A percentile compares a stretch with the other conserved stretches of the same genome.
Evolutionary conservation across 2,329 filamentous ascomycete species (phyloP).

Genomic region (Hypoxylon sp.): DNA sequence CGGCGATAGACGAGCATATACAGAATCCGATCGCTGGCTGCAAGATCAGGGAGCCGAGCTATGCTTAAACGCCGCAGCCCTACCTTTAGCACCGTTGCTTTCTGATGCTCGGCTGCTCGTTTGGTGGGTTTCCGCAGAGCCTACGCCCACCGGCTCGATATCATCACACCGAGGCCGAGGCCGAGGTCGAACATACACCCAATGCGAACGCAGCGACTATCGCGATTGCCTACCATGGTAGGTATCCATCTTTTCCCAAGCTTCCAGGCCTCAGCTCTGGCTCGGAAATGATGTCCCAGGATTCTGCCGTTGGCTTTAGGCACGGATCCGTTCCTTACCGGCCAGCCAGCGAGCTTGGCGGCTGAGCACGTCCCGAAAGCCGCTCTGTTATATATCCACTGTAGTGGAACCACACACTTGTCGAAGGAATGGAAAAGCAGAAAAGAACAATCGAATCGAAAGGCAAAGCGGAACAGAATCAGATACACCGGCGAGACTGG

Average conservation of each 20-base stretch:
- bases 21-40: constrained; percentile 31
- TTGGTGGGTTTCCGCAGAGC: background rate
- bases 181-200: too few relatives aligned
- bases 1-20: too few relatives aligned
- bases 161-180: constrained; percentile 18
- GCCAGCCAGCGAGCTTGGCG: constrained; percentile 12
- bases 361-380: background rate
- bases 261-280: background rate
- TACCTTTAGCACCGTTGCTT: constrained; percentile 1
- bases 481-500: background rate
- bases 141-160: constrained; percentile 16
- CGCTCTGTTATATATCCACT: background rate
- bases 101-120: constrained; percentile 6
- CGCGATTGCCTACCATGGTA: constrained; percentile 18
- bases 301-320: constrained; percentile 1
- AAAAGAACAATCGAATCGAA: too few relatives aligned
- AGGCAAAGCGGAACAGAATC: too few relatives aligned
- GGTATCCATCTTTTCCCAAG: background rate
- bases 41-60: constrained; percentile 20
- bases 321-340: background rate
- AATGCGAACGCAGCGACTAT: background rate
- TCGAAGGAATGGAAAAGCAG: too few relatives aligned
- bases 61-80: constrained; percentile 16
- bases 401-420: constrained; percentile 2
- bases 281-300: background rate